A percentile compares a stretch with the other conserved stretches of the same genome.
phyloP scores from a whole-genome alignment of 140 eudicot species.

The Flaveria floridana region DNA sequence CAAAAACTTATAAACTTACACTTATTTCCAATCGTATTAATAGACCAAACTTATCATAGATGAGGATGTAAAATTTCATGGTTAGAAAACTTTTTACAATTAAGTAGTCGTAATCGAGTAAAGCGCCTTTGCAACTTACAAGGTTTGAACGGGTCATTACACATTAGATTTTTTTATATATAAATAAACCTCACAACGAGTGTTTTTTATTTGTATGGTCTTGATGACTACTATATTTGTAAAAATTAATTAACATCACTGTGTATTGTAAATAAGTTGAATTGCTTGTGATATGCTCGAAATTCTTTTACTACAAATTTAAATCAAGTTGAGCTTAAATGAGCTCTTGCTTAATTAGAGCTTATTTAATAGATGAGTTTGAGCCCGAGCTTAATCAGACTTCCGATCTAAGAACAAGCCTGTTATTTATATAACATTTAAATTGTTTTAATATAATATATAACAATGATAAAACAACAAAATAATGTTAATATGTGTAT shows the following conservation, averaged over 20 bases:
- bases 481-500: no score
- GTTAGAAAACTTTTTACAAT: neutral
- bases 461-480: no score
- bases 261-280: no score
- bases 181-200: neutral
- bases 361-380: neutral
- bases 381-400: neutral
- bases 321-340: neutral
- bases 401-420: no score
- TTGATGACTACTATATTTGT: no score
- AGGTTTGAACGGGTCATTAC: slow-evolving; percentile 6
- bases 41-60: neutral
- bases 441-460: no score
- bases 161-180: neutral
- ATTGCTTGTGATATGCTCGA: neutral
- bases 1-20: neutral
- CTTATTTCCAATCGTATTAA: neutral
- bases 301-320: no score
- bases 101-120: neutral
- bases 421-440: no score
- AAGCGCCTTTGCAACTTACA: slow-evolving; percentile 7
- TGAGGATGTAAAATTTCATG: neutral
- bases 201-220: no score
- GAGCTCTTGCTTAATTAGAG: neutral
- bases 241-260: no score